Evolutionary conservation across 2,329 filamentous ascomycete species (phyloP), one percentile per base, ranked within the genome.

Genomic region (Cladophialophora exuberans): DNA sequence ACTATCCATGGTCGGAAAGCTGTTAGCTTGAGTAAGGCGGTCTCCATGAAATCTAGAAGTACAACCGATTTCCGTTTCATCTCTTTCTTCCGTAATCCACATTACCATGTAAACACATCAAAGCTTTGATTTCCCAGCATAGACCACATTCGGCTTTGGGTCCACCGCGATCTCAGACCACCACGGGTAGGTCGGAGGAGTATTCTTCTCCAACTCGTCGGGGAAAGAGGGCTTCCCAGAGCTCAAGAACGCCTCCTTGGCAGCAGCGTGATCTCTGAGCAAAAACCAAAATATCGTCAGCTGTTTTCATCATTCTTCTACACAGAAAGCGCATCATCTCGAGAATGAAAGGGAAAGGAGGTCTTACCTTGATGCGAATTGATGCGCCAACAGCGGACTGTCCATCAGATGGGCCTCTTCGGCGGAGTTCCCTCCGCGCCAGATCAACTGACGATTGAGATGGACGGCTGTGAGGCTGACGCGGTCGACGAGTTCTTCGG

Each of bases 341-440:
- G n/a, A n/a, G 23, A 11, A 45, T 25, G 15, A 30, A 39, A 6
- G 41, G 6, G 20, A 17, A 43, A 17, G 18, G 20, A 13, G 5
- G 17, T 36, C 36, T 33, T 28, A 54, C 51, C 43, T 54, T 13
- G 33, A 42, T 7, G 42, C 43, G 36, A 54, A 54, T 22, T 26
- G 31, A 23, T 54, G 17, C 9, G 31, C 42, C 43, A 54, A 20
- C 43, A 54, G 18, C 10, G 51, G 51, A 38, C 51, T 54, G 15
- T 89, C 86, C n/a, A 88, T 71, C 57, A 88, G 67, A 72, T 88
- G 85, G 50, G 84, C 81, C 35, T 76, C 84, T 71, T 89, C 86
- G 0, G 86, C 78, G 25, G 76, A 79, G 43, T 70, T 35, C 0
- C 31, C 22, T 11, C 36, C 36, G 2, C 51, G 30, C 74, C 77